Evolutionary conservation across 2,329 filamentous ascomycete genomes (phyloP), one percentile per base, ranked within the genome.

Genomic region (Paraconiothyrium brasiliense): DNA sequence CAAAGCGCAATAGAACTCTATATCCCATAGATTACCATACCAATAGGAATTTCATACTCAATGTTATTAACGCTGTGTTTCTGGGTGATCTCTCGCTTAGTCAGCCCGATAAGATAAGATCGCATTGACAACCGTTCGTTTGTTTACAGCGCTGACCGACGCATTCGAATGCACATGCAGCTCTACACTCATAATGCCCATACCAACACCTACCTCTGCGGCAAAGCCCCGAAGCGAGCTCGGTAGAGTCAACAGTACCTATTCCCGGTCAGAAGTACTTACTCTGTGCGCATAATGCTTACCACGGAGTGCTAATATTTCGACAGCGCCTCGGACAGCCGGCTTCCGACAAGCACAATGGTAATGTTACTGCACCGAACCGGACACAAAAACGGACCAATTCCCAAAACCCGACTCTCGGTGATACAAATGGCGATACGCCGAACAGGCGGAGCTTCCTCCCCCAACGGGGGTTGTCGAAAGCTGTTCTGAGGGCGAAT

Each of bases 391-490:
- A 37, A 24, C 43, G 24, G 50, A 51, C 20, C 57, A 57, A 41
- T 50, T 61, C 46, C 43, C 61, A 57, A 32, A 54, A 16, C 58
- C 43, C 13, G 10, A 39, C 47, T 47, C 22, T 11, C 3, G 32
- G 20, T 11, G 27, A 47, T 10, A 54, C 54, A 8, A 49, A 30
- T 43, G 43, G 30, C 37, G 60, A 68, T 37, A 60, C 39, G 9
- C 20, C 56, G 27, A 72, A 65, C 30, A 47, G 64, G 44, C 69
- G 72, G 30, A 77, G 76, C 61, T 66, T 76, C 55, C 67, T 78
- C 34, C 75, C 74, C 16, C 76, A 78, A 54, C 71, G 68, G 39
- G 74, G 74, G n/a, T 68, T 72, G 24, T 54, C 68, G n/a, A 75
- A 58, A 49, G 58, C 63, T 24, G 60, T 65, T 14, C 24, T 44